phyloP scores from a whole-genome alignment of 371 early-diverging fungal genomes.

The Syncephalis fuscata region DNA sequence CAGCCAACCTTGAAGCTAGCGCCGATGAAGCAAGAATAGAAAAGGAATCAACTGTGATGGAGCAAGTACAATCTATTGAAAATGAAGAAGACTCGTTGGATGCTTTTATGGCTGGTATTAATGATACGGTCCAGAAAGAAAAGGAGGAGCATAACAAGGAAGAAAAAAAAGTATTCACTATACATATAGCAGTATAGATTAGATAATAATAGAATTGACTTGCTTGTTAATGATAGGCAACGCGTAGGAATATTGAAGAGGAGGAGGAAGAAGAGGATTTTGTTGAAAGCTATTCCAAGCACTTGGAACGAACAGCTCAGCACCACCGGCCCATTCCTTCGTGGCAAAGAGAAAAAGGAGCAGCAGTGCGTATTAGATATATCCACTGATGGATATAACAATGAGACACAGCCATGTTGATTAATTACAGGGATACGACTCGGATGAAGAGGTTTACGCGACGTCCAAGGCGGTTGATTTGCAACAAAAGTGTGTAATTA shows the following conservation, averaged over 20 bases:
- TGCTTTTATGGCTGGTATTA: slow-evolving; percentile 76
- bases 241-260: slow-evolving; percentile 32
- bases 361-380: slow-evolving; percentile 7
- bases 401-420: not conserved
- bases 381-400: not conserved
- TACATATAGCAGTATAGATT: not conserved
- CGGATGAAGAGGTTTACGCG: slow-evolving; percentile 78
- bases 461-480: slow-evolving; percentile 62
- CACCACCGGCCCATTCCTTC: too few species aligned
- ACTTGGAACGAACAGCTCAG: slow-evolving; percentile 52
- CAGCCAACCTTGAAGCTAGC: too few species aligned
- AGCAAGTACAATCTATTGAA: slow-evolving; percentile 13
- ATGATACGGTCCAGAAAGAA: slow-evolving; percentile 30
- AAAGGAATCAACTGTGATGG: not conserved
- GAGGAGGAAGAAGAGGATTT: slow-evolving; percentile 68
- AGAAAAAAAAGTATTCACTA: slow-evolving; percentile 9
- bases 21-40: too few species aligned
- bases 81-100: slow-evolving; percentile 73
- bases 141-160: slow-evolving; percentile 23
- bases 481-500: slow-evolving; percentile 12
- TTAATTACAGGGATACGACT: slow-evolving; percentile 9
- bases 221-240: too few species aligned
- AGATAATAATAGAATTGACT: too few species aligned
- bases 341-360: slow-evolving; percentile 7
- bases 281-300: slow-evolving; percentile 57